A percentile compares a stretch with the other conserved stretches of the same genome.
These are phyloP conservation scores for Crepidotus sp. DNA, from an alignment of 1,284 basidiomycete species.

Conservation along the genomic window DNA sequence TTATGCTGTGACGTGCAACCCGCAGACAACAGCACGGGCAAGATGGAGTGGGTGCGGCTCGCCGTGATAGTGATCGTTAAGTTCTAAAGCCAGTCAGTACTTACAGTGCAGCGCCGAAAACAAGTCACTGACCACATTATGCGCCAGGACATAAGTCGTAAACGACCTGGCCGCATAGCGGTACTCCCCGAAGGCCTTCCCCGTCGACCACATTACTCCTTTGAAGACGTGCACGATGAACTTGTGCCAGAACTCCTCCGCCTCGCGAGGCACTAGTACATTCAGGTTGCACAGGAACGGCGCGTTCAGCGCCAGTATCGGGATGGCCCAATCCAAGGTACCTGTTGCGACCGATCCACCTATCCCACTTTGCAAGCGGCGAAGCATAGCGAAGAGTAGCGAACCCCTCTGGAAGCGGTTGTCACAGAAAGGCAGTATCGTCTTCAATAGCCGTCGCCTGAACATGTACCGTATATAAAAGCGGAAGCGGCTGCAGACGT, in stretches of 20 bases:
- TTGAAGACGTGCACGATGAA: not conserved
- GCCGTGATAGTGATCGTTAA: not conserved
- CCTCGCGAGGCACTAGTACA: not conserved
- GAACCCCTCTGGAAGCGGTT: no score
- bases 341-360: not conserved
- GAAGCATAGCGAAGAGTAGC: not conserved
- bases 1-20: not conserved
- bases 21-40: not conserved
- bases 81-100: no score
- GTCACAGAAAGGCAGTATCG: not conserved
- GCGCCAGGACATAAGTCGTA: not conserved
- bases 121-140: not conserved
- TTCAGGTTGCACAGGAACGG: not conserved
- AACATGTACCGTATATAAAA: not conserved
- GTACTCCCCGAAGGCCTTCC: not conserved
- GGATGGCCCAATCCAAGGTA: not conserved
- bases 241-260: not conserved
- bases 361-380: not conserved
- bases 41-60: not conserved
- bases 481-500: not conserved
- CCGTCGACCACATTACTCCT: not conserved
- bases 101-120: not conserved
- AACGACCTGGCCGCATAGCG: not conserved
- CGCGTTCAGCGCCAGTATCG: not conserved
- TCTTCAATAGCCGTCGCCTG: not conserved